Base-by-base conservation (phyloP, 2,329 filamentous ascomycete species). In the Leptographium galeiforme region DNA sequence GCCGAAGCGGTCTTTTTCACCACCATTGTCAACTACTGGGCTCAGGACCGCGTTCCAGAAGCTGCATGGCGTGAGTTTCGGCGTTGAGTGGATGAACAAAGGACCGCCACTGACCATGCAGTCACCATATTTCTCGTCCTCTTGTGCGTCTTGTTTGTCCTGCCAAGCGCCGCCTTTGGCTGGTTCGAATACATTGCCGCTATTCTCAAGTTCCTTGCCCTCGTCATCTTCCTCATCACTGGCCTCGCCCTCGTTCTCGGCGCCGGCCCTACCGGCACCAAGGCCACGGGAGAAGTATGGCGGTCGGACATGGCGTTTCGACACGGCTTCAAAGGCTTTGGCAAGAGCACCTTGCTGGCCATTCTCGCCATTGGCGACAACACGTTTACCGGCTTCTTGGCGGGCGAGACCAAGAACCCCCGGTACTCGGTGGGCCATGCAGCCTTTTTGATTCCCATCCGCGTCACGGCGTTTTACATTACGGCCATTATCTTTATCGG, bases 351-450 rank as follows among this genome's bases (percentile, higher is more conserved):
- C 1, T 25, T 54, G 43, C 14, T 54, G 13, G 52, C 52, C 25
- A 36, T 54, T 6, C 40, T 51, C 11, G 40, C 49, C 18, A 51
- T 51, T 38, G 49, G 49, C 50, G 52, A 54, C 43, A 54, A 54
- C 38, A 54, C 52, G 5, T 48, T 53, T 19, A 53, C 36, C 12
- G 52, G 46, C 25, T 46, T 54, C 25, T n/a, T 54, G 19, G 76
- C 75, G 1, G 84, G 84, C 12, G 85, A 89, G 66, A 80, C 84
- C 0, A 68, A 70, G 10, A 87, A 87, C 62, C 85, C 85, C 0
- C 76, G 79, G 53, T 82, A 87, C 62, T 79, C 84, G 0, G 75
- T 95, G 1, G 89, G 89, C 0, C 82, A 81, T 1, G 89, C 89
- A 4, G 82, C 91, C 61, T 93, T 91, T 70, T 88, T 93, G 63